phyloP scores from a whole-genome alignment of 2,329 filamentous ascomycete species.

The Epichloe brachyelytri region DNA sequence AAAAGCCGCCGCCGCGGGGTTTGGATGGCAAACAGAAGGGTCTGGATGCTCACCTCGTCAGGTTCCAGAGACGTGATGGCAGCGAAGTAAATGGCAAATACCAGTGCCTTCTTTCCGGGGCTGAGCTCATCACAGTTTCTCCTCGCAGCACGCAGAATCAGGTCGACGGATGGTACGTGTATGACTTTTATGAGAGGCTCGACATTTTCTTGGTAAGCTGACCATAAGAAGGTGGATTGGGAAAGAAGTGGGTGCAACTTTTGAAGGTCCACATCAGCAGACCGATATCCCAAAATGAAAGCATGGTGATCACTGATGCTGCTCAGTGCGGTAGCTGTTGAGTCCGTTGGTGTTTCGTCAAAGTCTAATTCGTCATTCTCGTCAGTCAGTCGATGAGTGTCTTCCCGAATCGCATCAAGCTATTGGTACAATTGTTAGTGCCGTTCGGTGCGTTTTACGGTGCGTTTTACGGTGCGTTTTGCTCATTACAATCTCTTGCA shows the following conservation, averaged over 20 bases:
- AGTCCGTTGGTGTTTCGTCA: conserved; percentile 40
- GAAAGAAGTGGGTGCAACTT: conserved; percentile 52
- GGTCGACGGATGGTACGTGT: conserved; percentile 54
- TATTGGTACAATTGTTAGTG: conserved; percentile 7
- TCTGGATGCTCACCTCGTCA: conserved; percentile 34
- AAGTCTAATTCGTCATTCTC: conserved; percentile 41
- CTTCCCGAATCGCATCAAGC: conserved; percentile 32
- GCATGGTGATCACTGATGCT: conserved; percentile 46
- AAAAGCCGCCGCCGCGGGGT: background rate
- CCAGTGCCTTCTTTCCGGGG: conserved; percentile 44
- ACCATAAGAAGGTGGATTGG: conserved; percentile 56
- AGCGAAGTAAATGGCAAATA: conserved; percentile 50
- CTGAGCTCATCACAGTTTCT: conserved; percentile 45
- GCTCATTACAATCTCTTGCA: background rate
- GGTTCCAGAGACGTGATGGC: conserved; percentile 46
- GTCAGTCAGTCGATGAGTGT: conserved; percentile 32
- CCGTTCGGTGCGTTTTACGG: background rate
- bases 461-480: background rate
- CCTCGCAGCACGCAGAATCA: conserved; percentile 46
- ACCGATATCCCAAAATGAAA: conserved; percentile 62
- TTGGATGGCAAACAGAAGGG: background rate
- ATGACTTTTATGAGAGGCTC: conserved; percentile 60
- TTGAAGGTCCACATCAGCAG: conserved; percentile 52
- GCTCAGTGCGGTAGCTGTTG: conserved; percentile 21
- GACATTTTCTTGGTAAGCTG: conserved; percentile 59